These are phyloP conservation scores for Microstegium vimineum DNA, from an alignment of 176 grass and related monocot species.

Conservation along the genomic window DNA sequence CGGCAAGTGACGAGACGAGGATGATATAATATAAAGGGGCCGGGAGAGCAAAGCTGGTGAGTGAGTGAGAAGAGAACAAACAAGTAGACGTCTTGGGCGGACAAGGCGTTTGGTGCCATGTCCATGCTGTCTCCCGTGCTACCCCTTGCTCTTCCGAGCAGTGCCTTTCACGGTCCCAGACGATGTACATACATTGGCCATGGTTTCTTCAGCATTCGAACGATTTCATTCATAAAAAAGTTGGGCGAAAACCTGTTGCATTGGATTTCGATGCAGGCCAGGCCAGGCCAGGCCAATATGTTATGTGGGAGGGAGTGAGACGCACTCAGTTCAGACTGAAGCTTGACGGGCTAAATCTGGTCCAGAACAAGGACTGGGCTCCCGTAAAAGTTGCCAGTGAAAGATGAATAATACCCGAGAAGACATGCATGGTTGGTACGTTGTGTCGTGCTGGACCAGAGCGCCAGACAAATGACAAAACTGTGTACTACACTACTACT, in stretches of 20 bases:
- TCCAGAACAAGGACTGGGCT: neutral
- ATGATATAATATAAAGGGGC: too few relatives aligned
- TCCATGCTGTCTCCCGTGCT: conserved; percentile 16
- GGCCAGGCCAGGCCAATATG: too few relatives aligned
- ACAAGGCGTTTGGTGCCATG: conserved; percentile 35
- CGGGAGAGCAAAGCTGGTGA: too few relatives aligned
- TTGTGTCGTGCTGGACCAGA: neutral
- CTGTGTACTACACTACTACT: neutral
- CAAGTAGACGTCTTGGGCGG: conserved; percentile 16
- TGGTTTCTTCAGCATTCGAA: neutral
- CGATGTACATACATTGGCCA: neutral
- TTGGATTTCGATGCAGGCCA: too few relatives aligned
- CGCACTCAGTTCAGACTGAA: neutral
- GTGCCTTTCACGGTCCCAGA: conserved; percentile 24
- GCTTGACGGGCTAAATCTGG: neutral
- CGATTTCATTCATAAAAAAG: neutral
- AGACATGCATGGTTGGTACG: neutral
- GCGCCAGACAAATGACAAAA: conserved; percentile 20
- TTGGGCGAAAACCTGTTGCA: neutral
- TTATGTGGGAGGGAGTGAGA: too few relatives aligned
- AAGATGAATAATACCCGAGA: neutral
- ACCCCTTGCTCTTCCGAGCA: neutral
- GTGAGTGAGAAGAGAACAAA: conserved; percentile 37
- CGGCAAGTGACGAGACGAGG: conserved; percentile 16
- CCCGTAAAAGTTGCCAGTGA: neutral